Evolutionary conservation across 176 grass and related monocot genomes (phyloP).

Genomic region (Cenchrus purpureus): DNA sequence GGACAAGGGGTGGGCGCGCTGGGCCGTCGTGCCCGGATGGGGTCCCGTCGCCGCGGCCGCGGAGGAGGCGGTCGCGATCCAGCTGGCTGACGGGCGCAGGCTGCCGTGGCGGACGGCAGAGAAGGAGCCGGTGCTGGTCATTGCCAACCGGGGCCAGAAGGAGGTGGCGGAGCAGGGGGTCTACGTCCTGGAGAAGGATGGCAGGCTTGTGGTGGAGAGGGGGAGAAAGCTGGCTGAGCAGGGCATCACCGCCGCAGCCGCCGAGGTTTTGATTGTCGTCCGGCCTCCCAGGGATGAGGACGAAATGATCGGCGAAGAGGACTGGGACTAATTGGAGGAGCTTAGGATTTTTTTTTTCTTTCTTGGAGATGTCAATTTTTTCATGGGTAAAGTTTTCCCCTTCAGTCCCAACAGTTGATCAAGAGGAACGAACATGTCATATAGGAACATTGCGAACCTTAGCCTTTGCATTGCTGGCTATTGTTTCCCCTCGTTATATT

Average conservation of each 20-base stretch:
- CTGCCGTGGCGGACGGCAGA: constrained; percentile 50
- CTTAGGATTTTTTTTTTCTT: constrained; percentile 25
- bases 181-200: constrained; percentile 70
- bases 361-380: not conserved
- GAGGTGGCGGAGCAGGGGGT: constrained; percentile 58
- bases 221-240: constrained; percentile 56
- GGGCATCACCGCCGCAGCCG: constrained; percentile 43
- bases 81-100: constrained; percentile 67
- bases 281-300: constrained; percentile 66
- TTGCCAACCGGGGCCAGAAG: constrained; percentile 54
- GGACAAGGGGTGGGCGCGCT: constrained; percentile 76
- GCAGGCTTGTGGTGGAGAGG: constrained; percentile 69
- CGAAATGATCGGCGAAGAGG: constrained; percentile 63
- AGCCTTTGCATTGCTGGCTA: constrained; percentile 10
- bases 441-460: constrained; percentile 11
- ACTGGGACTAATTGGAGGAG: constrained; percentile 63
- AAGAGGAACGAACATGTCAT: not conserved
- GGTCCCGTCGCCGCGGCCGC: constrained; percentile 52
- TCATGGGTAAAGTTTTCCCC: constrained; percentile 18
- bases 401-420: constrained; percentile 3
- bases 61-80: constrained; percentile 62
- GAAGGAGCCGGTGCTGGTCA: constrained; percentile 64
- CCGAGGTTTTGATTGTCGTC: constrained; percentile 64
- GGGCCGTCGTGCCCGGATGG: constrained; percentile 86
- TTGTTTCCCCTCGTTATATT: constrained; percentile 9